A percentile compares a stretch with the other conserved stretches of the same genome.
Conservation (phyloP, 2,329 filamentous ascomycete species). For the Colletotrichum sp. region DNA sequence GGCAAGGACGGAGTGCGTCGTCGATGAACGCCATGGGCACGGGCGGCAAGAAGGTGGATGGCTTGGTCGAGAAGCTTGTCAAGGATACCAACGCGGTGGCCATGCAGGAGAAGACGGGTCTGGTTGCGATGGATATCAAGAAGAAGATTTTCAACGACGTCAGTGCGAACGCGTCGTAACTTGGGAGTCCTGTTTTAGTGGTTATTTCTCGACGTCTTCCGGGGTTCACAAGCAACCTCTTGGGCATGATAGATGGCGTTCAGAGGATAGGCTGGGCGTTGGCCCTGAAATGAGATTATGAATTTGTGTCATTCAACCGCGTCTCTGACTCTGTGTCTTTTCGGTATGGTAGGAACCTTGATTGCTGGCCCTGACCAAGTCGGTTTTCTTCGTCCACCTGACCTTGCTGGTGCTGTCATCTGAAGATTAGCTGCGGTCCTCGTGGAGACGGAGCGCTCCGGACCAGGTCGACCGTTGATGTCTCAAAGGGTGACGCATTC, state of each 20-base stretch:
- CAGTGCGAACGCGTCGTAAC: constrained; percentile 23
- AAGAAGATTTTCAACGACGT: constrained; percentile 62
- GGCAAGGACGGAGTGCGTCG: constrained; percentile 31
- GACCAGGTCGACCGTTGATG: not conserved
- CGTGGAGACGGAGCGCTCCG: not conserved
- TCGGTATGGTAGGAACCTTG: not conserved
- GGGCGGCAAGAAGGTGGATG: constrained; percentile 41
- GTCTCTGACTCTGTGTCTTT: not conserved
- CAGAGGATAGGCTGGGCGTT: constrained; percentile 8
- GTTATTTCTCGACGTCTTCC: constrained; percentile 1
- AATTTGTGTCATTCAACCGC: not conserved
- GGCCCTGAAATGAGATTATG: constrained; percentile 16
- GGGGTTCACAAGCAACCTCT: not conserved
- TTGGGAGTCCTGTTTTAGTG: not conserved
- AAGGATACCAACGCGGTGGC: constrained; percentile 66
- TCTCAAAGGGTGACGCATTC: not conserved
- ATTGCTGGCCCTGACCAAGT: not conserved
- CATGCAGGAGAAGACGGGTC: constrained; percentile 65
- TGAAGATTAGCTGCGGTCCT: not conserved
- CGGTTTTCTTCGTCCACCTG: not conserved
- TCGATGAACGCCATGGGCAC: constrained; percentile 25
- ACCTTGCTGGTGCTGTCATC: not conserved
- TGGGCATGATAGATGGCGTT: constrained; percentile 20
- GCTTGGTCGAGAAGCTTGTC: constrained; percentile 64
- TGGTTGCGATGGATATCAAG: constrained; percentile 69